These are phyloP conservation scores for Chlamydomonas reinhardtii DNA, from an alignment of 163 green algal species.

Conservation along the genomic window DNA sequence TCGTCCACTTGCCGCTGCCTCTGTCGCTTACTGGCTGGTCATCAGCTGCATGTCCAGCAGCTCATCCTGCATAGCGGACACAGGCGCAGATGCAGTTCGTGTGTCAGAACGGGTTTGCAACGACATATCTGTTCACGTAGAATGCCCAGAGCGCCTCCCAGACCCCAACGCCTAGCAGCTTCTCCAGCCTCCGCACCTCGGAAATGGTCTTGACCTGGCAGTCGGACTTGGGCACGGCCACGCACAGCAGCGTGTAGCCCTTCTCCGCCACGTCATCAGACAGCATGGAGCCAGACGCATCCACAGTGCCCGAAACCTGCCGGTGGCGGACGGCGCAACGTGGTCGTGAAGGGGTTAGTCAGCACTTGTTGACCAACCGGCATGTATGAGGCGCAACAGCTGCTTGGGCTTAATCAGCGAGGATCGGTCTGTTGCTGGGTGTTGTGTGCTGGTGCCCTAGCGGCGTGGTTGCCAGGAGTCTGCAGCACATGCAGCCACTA, in stretches of 20 bases:
- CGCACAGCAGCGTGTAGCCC: constrained; percentile 92
- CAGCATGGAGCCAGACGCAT: constrained; percentile 91
- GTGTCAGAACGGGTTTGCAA: neutral
- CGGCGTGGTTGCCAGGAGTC: no score
- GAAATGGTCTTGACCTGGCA: constrained; percentile 83
- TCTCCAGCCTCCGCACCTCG: constrained; percentile 74
- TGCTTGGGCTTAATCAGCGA: no score
- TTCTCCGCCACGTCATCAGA: constrained; percentile 87
- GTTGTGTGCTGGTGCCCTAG: no score
- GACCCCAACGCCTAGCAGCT: neutral
- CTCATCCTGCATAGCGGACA: constrained; percentile 58
- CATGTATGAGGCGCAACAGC: no score
- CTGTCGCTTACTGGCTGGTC: neutral
- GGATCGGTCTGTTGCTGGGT: no score
- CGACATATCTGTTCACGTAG: neutral
- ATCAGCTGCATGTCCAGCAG: constrained; percentile 64
- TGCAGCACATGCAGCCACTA: no score
- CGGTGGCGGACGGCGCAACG: neutral
- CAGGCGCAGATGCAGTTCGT: neutral
- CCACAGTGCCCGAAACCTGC: constrained; percentile 78
- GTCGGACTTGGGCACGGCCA: constrained; percentile 82
- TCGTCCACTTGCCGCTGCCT: no score
- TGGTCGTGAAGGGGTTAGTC: no score
- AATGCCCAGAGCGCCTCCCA: neutral
- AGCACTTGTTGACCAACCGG: no score